These are phyloP conservation scores for Sedum album DNA, from an alignment of 164 flowering plant genomes.

Conservation along the genomic window DNA sequence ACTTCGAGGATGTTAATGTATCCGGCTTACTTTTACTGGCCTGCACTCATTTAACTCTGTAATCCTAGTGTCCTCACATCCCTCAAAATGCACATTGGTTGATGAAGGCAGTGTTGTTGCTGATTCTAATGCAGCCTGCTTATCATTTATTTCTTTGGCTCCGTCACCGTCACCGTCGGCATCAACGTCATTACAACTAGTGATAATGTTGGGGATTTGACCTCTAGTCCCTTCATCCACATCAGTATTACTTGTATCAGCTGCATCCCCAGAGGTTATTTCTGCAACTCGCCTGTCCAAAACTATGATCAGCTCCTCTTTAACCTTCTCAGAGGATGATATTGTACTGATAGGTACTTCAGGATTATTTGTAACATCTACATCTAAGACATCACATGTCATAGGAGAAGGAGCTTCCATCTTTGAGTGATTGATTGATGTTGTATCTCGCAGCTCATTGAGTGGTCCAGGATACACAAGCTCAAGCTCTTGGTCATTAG, in stretches of 20 bases:
- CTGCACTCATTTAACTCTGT: constrained; percentile 44
- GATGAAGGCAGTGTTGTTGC: constrained; percentile 13
- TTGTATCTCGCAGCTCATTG: neutral
- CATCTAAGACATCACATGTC: neutral
- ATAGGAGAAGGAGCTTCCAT: constrained; percentile 3
- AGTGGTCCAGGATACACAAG: neutral
- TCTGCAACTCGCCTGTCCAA: neutral
- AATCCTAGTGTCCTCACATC: constrained; percentile 33
- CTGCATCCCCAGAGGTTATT: too few relatives aligned
- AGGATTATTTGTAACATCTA: neutral
- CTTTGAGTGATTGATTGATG: neutral
- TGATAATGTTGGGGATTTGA: too few relatives aligned
- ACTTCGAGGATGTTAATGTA: too few relatives aligned
- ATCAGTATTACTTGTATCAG: too few relatives aligned
- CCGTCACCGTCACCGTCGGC: neutral
- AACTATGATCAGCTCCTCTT: constrained; percentile 11
- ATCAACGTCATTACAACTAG: too few relatives aligned
- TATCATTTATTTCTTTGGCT: neutral
- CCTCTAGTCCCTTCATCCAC: neutral
- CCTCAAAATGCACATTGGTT: constrained; percentile 32
- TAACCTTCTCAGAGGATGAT: neutral
- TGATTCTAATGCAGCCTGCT: constrained; percentile 5
- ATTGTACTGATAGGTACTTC: constrained; percentile 8
- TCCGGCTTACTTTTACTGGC: constrained; percentile 54
- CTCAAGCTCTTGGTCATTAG: neutral